Evolutionary conservation across 2,329 filamentous ascomycete species (phyloP).

Genomic region (Emergomyces orientalis): DNA sequence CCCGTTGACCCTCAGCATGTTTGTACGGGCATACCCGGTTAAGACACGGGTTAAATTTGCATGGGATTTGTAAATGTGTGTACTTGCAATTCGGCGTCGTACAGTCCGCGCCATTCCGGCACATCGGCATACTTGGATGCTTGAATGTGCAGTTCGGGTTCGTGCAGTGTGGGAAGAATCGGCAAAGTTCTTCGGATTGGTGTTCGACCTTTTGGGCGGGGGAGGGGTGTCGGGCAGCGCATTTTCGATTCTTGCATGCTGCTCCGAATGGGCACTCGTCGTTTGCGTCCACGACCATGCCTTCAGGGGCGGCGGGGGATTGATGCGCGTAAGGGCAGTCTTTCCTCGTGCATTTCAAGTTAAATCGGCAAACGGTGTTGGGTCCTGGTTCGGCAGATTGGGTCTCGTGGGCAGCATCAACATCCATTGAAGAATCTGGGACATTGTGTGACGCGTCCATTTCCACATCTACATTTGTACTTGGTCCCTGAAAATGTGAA

Average conservation of each 20-base stretch:
- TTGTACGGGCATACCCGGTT: conserved; percentile 83
- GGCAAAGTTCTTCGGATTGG: conserved; percentile 77
- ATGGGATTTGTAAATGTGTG: conserved; percentile 73
- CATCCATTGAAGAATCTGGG: conserved; percentile 27
- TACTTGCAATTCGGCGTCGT: conserved; percentile 75
- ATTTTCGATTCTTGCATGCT: conserved; percentile 94
- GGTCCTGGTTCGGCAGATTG: conserved; percentile 47
- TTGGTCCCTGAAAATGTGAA: conserved; percentile 9
- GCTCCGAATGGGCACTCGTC: conserved; percentile 77
- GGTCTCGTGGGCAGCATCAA: conserved; percentile 20
- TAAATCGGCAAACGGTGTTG: conserved; percentile 76
- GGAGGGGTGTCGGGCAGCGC: conserved; percentile 81
- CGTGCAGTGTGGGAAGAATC: conserved; percentile 83
- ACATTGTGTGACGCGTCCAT: conserved; percentile 29
- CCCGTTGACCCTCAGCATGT: conserved; percentile 83
- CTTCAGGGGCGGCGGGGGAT: conserved; percentile 76
- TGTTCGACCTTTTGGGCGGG: conserved; percentile 71
- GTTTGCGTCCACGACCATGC: conserved; percentile 64
- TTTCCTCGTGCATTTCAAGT: conserved; percentile 75
- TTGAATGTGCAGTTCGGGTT: conserved; percentile 82
- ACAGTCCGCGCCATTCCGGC: conserved; percentile 86
- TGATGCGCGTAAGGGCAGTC: conserved; percentile 93
- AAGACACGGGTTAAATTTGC: conserved; percentile 84
- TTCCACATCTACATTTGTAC: conserved; percentile 10
- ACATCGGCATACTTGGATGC: conserved; percentile 77